Evolutionary conservation across 352 stramenopile species (phyloP), one percentile per base, ranked within the genome.

Genomic region (Aphanomyces astaci): DNA sequence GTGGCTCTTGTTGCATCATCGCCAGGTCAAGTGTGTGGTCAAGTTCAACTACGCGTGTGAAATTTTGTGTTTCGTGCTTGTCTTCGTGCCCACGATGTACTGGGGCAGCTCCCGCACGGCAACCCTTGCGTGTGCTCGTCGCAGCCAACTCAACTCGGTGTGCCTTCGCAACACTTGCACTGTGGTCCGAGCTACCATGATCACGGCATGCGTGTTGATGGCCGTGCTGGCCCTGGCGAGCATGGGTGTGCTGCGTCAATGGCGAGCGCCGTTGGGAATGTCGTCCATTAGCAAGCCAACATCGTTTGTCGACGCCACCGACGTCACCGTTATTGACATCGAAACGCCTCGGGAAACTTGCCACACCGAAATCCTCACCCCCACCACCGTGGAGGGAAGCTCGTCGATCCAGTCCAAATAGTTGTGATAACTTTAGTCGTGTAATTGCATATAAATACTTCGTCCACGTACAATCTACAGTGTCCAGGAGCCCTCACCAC

Each of bases 1-100:
- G 2, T 59, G 51, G 51, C 11, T 59, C 7, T 9, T 7, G 1
- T 28, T 59, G 19, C 51, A 59, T 19, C 25, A 13, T 11, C 11
- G n/a, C 51, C 25, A 19, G 4, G n/a, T 59, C 17, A 30, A 32
- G 5, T 59, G 24, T 13, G 30, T 32, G 5, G 51, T 39, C 25
- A 22, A 32, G 33, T 39, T 59, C 51, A 59, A 59, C 27, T 59
- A 59, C 27, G 25, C 30, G 19, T 59, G 22, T n/a, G 51, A 59
- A 33, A 9, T 32, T 7, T 19, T 59, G 11, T 15, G 17, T 28
- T 39, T 59, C 30, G 51, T 30, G 5, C 51, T 59, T 25, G 13
- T 59, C 22, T 39, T 59, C 4, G 51, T 59, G 22, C 51, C 51
- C 22, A 59, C 30, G 22, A 36, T 59, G 19, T 59, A 32, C 27